Evolutionary conservation across 495 filamentous ascomycete genomes (phyloP), one percentile per base, ranked within the genome.

Genomic region (Pseudomonodictys pantanalensis): DNA sequence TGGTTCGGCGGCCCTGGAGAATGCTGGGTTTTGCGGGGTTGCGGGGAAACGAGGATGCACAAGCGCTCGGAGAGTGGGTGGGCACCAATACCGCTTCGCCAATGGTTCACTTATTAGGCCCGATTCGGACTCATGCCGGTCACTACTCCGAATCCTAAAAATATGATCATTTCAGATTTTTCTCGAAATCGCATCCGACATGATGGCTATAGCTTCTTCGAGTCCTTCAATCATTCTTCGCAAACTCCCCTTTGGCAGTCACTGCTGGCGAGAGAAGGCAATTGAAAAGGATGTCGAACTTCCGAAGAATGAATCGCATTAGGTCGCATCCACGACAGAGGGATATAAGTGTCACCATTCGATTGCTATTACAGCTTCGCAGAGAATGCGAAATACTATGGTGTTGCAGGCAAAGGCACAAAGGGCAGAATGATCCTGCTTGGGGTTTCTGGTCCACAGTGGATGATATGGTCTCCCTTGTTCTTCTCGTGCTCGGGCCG

Each of bases 361-460:
- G 28, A 47, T 24, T 3, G 18, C 6, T 3, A 24, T 11, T 15
- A 47, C 23, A 8, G 12, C 47, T 51, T n/a, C n/a, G n/a, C n/a
- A n/a, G n/a, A n/a, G n/a, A n/a, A n/a, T n/a, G n/a, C n/a, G n/a
- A n/a, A n/a, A n/a, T n/a, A n/a, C n/a, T n/a, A n/a, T n/a, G n/a
- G n/a, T n/a, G n/a, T n/a, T n/a, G n/a, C n/a, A n/a, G n/a, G 35
- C 12, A 30, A 6, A 18, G 24, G 24, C 15, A 62, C 23, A 63
- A 73, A 74, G n/a, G 72, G 74, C 15, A 76, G 44, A 44, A 74
- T 74, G 1, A 76, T 33, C 2, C 46, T 64, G 50, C 71, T 73
- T 0, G 72, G 69, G 54, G 67, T 71, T n/a, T 73, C 68, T 8
- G 61, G 63, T 24, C 73, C 69, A 53, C 57, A 69, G 26, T 74